Base-by-base conservation (phyloP, 371 early-diverging fungal genomes). In the Circinella minor region DNA sequence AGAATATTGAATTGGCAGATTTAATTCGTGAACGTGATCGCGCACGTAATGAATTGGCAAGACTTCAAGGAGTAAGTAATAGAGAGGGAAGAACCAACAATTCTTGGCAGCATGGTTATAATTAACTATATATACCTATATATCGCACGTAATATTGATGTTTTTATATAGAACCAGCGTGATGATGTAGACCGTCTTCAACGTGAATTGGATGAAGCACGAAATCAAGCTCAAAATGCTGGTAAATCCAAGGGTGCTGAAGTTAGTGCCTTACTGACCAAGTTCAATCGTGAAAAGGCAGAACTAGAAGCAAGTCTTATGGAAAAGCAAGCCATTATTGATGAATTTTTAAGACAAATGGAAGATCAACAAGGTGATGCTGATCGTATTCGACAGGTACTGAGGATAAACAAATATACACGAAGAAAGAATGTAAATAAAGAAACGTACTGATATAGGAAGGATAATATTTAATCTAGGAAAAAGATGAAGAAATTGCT, bases 401-500 rank as follows among this genome's bases (percentile, higher is more conserved):
- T 49, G 51, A 71, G 60, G 51, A 14, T 8, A 7, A n/a, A 46
- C 17, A 62, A 15, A 17, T 37, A 43, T 6, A 43, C 43, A 43
- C 1, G 11, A 6, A 43, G 39, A 9, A 39, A 9, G 43, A 27
- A 27, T 27, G 27, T 27, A 27, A 27, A 27, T 27, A 27, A 27
- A 27, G 0, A 27, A 27, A 27, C 27, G 27, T 27, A 2, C 27
- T 27, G 27, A 27, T 27, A 27, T 27, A 27, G 27, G 27, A 27
- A 27, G 27, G 27, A 27, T 27, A 27, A 27, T 27, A 27, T 27
- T 39, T 51, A 1, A 13, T 67, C 9, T 74, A 78, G 73, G 81
- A 83, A 74, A 96, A 94, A 78, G 95, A 96, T 69, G 97, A 96
- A 68, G 98, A 98, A 68, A 87, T 93, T 64, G 89, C 91, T 6